Evolutionary conservation across 495 filamentous ascomycete species (phyloP).

Genomic region (Aspergillus nanangensis): DNA sequence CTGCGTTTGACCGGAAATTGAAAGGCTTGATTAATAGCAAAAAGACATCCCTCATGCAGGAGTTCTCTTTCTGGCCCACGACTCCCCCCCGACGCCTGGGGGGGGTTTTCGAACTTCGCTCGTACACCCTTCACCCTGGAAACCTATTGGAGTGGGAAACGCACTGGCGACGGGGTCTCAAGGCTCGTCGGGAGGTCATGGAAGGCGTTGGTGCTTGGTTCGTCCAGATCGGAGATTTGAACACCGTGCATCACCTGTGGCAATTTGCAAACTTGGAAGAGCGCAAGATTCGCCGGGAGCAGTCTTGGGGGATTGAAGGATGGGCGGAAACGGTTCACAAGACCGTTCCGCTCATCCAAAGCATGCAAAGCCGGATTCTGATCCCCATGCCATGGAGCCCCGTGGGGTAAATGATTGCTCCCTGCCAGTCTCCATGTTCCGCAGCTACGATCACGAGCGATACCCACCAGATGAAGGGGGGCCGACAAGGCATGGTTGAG

Average conservation of each 20-base stretch:
- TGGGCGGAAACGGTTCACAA: constrained; percentile 99
- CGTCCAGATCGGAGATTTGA: constrained; percentile 94
- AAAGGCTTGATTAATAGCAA: constrained; percentile 77
- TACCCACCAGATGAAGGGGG: too few species aligned
- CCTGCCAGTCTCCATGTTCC: background rate
- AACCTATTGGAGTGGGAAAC: constrained; percentile 98
- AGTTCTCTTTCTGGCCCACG: constrained; percentile 99
- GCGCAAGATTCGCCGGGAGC: constrained; percentile 82
- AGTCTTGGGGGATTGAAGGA: constrained; percentile 91
- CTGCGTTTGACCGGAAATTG: constrained; percentile 75
- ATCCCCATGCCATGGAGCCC: constrained; percentile 96
- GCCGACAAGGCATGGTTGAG: too few species aligned
- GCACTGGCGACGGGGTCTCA: constrained; percentile 91
- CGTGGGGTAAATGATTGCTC: constrained; percentile 53
- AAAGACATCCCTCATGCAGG: constrained; percentile 91
- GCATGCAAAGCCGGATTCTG: constrained; percentile 89
- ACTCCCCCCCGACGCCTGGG: constrained; percentile 84
- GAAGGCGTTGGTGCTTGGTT: constrained; percentile 99
- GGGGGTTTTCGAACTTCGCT: constrained; percentile 92
- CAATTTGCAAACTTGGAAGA: constrained; percentile 97
- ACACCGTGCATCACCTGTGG: constrained; percentile 98
- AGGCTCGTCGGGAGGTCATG: constrained; percentile 91
- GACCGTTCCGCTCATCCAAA: constrained; percentile 94
- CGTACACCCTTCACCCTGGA: constrained; percentile 93
- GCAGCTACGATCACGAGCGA: too few species aligned